phyloP scores from a whole-genome alignment of 805 yeast species.

The Candida hungchunana region DNA sequence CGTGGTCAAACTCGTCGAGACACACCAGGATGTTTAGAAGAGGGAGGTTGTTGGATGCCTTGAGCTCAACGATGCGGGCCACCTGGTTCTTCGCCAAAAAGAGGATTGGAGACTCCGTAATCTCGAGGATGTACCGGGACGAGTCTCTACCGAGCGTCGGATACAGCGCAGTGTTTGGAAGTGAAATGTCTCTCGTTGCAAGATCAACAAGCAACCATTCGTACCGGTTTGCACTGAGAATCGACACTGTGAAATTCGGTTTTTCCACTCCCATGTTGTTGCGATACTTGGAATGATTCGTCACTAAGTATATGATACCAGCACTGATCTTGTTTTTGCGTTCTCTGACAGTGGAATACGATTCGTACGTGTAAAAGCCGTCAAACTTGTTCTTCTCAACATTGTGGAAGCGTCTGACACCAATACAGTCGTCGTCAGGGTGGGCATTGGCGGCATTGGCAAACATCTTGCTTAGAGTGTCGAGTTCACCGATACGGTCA shows the following conservation, averaged over 20 bases:
- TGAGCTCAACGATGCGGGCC: conserved; percentile 39
- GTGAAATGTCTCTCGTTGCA: conserved; percentile 54
- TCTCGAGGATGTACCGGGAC: conserved; percentile 52
- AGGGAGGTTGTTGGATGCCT: conserved; percentile 30
- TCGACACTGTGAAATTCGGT: conserved; percentile 45
- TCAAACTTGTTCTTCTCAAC: conserved; percentile 20
- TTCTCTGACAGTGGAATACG: conserved; percentile 30
- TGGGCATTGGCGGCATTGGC: conserved; percentile 29
- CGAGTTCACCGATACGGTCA: conserved; percentile 24
- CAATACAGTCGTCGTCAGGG: conserved; percentile 34
- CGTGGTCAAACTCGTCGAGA: conserved; percentile 42
- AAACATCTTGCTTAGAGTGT: conserved; percentile 37
- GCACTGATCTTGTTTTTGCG: conserved; percentile 35
- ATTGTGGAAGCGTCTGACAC: conserved; percentile 27
- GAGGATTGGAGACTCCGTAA: conserved; percentile 60
- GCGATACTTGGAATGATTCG: conserved; percentile 19
- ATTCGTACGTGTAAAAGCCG: conserved; percentile 22
- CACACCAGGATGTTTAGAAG: conserved; percentile 48
- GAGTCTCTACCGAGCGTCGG: conserved; percentile 55
- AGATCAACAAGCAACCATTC: conserved; percentile 68
- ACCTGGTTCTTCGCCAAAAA: conserved; percentile 48
- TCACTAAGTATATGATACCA: conserved; percentile 32
- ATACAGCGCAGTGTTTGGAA: conserved; percentile 45
- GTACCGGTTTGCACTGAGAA: conserved; percentile 49
- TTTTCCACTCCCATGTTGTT: too few relatives aligned